These are phyloP conservation scores for Phytophthora capsici DNA, from an alignment of 352 stramenopile genomes.

Conservation along the genomic window DNA sequence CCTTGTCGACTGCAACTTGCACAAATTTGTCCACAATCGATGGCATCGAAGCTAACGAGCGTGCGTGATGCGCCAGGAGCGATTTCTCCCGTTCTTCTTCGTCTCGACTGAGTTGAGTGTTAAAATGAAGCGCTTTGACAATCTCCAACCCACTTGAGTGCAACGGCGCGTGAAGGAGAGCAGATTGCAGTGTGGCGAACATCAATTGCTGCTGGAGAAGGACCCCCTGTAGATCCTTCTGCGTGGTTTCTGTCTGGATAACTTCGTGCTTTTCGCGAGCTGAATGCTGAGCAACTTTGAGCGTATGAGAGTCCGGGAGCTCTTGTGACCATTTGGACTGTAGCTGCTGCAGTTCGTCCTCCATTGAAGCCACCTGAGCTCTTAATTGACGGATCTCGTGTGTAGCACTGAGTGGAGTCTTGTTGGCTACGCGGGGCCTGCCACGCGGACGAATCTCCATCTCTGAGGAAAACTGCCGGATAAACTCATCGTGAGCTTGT, in stretches of 20 bases:
- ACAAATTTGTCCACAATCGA: constrained; percentile 28
- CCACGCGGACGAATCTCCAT: neutral
- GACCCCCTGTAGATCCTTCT: constrained; percentile 40
- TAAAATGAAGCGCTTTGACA: constrained; percentile 26
- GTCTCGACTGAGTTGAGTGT: constrained; percentile 23
- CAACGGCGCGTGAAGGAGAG: constrained; percentile 32
- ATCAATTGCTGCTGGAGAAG: constrained; percentile 58
- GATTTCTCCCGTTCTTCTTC: constrained; percentile 17
- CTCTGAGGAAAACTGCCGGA: constrained; percentile 8
- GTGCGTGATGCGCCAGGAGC: constrained; percentile 24
- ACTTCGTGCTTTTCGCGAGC: constrained; percentile 39
- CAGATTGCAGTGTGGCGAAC: constrained; percentile 50
- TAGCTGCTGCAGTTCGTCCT: constrained; percentile 27
- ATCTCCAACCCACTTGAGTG: constrained; percentile 32
- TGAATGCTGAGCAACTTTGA: constrained; percentile 42
- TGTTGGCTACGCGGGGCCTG: constrained; percentile 16
- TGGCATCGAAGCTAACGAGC: constrained; percentile 24
- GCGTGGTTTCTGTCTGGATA: constrained; percentile 29
- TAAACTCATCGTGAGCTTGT: constrained; percentile 17
- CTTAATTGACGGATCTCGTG: constrained; percentile 34
- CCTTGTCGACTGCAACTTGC: constrained; percentile 28
- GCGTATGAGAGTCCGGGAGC: constrained; percentile 14
- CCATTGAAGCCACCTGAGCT: constrained; percentile 30
- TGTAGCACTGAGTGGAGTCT: constrained; percentile 14
- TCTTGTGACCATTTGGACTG: constrained; percentile 25